Conservation (phyloP, 768 basidiomycete genomes). For the Boletus speciosus region DNA sequence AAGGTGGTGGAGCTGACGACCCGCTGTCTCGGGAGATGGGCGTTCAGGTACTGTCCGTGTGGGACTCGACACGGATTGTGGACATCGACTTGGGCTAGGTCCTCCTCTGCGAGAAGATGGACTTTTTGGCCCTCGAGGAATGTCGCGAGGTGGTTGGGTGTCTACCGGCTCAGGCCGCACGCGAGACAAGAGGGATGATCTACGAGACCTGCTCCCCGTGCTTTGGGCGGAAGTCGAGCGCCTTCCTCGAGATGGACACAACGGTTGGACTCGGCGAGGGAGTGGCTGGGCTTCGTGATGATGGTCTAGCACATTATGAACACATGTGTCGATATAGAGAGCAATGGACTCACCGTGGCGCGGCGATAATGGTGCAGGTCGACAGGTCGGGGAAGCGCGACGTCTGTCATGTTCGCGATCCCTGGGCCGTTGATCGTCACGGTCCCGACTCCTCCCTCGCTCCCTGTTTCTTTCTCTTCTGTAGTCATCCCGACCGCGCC, state of each 20-base stretch:
- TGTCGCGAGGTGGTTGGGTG: constrained; percentile 7
- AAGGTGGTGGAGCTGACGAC: neutral
- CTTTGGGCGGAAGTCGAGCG: constrained; percentile 23
- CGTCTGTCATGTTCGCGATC: constrained; percentile 24
- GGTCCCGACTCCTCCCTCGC: constrained; percentile 22
- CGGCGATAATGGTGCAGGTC: constrained; percentile 20
- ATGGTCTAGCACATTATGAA: constrained; percentile 13
- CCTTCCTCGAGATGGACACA: constrained; percentile 16
- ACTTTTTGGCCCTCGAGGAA: constrained; percentile 10
- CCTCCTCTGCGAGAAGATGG: constrained; percentile 13
- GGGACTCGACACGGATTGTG: constrained; percentile 12
- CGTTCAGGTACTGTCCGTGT: constrained; percentile 2
- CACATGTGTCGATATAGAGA: neutral
- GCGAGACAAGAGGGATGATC: constrained; percentile 18
- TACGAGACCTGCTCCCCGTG: constrained; percentile 20
- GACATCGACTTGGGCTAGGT: constrained; percentile 9
- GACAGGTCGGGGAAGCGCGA: constrained; percentile 15
- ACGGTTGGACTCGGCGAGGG: constrained; percentile 15
- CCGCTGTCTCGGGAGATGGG: constrained; percentile 1
- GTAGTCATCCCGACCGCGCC: constrained; percentile 23
- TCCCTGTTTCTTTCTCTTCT: constrained; percentile 21
- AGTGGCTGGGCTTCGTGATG: constrained; percentile 5
- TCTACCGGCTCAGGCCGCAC: constrained; percentile 13
- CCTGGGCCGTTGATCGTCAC: constrained; percentile 16
- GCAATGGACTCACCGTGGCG: constrained; percentile 22